Percentiles rank a stretch among this genome's conserved stretches.
These are phyloP conservation scores for Coemansia reversa DNA, from an alignment of 192 early-diverging fungal species.

Conservation along the genomic window DNA sequence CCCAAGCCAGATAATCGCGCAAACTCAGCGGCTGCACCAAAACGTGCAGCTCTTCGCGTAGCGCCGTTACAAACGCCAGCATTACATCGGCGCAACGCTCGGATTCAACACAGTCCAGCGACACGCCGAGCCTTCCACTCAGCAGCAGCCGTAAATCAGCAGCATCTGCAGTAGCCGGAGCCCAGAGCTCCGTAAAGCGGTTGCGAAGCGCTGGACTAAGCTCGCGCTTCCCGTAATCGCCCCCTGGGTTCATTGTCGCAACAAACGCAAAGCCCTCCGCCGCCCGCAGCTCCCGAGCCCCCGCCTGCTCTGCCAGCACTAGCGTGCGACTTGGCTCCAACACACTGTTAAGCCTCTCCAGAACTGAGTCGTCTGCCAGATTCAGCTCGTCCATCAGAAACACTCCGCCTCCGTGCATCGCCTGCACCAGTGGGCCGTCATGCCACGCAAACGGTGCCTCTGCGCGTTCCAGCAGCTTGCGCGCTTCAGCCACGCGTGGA, in stretches of 20 bases:
- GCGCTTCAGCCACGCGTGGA: slow-evolving; percentile 14
- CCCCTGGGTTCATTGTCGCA: slow-evolving; percentile 99
- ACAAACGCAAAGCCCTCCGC: slow-evolving; percentile 80
- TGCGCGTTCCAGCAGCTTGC: slow-evolving; percentile 33
- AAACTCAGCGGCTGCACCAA: slow-evolving; percentile 64
- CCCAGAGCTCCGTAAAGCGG: slow-evolving; percentile 98
- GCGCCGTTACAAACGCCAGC: slow-evolving; percentile 82
- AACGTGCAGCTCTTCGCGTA: slow-evolving; percentile 33
- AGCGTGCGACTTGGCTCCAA: slow-evolving; percentile 83
- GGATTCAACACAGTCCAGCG: slow-evolving; percentile 19
- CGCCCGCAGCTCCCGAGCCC: slow-evolving; percentile 62
- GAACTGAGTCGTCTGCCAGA: slow-evolving; percentile 95
- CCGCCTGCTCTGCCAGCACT: slow-evolving; percentile 88
- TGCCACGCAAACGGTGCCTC: slow-evolving; percentile 90
- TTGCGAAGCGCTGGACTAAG: slow-evolving; percentile 95
- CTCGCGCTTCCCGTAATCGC: slow-evolving; percentile 99
- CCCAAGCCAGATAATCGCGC: slow-evolving; percentile 94
- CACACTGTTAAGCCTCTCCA: slow-evolving; percentile 94
- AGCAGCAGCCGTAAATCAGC: slow-evolving; percentile 73
- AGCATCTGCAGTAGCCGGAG: slow-evolving; percentile 75
- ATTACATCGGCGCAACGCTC: slow-evolving; percentile 59
- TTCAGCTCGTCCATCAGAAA: slow-evolving; percentile 99
- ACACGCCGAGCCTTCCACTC: slow-evolving; percentile 51
- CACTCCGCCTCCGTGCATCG: slow-evolving; percentile 80
- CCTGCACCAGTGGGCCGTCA: slow-evolving; percentile 91